Percentiles rank a stretch among this genome's conserved stretches.
These are phyloP conservation scores for Lotus japonicus DNA, from an alignment of 306 rosid species.

Conservation along the genomic window DNA sequence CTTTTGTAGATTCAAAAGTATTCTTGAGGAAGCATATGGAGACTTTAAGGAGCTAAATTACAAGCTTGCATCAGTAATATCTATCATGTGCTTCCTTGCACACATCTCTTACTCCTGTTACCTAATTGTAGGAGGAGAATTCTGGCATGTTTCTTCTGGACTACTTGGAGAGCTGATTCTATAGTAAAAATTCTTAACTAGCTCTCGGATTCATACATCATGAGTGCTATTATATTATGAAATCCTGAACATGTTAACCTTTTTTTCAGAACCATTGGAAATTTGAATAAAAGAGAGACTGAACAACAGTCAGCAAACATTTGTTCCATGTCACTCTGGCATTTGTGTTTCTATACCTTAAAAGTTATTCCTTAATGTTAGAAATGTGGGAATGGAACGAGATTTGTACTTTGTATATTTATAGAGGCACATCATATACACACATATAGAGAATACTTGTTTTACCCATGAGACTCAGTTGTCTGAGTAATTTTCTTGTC, in stretches of 20 bases:
- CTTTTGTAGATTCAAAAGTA: slow-evolving; percentile 56
- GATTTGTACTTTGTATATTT: neutral
- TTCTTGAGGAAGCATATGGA: slow-evolving; percentile 35
- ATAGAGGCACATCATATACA: neutral
- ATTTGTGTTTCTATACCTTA: neutral
- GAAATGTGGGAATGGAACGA: neutral
- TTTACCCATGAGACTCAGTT: neutral
- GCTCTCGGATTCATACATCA: slow-evolving; percentile 31
- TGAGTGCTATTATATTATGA: slow-evolving; percentile 26
- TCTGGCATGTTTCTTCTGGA: slow-evolving; percentile 27
- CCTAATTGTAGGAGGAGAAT: slow-evolving; percentile 32
- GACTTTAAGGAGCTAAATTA: slow-evolving; percentile 21
- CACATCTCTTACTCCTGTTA: slow-evolving; percentile 19
- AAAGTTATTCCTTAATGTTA: neutral
- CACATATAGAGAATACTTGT: neutral
- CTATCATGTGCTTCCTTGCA: slow-evolving; percentile 14
- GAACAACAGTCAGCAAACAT: slow-evolving; percentile 30
- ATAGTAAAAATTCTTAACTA: slow-evolving; percentile 29
- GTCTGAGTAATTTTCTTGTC: neutral
- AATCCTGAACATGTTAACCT: slow-evolving; percentile 28
- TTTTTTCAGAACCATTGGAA: slow-evolving; percentile 44
- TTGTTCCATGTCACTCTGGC: slow-evolving; percentile 12
- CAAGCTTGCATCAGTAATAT: slow-evolving; percentile 24
- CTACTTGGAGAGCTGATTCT: slow-evolving; percentile 20
- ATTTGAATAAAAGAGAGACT: slow-evolving; percentile 28